Percentiles rank a stretch among this genome's conserved stretches.
Conservation (phyloP, 208 protist species). For the Crithidia brevicula region DNA sequence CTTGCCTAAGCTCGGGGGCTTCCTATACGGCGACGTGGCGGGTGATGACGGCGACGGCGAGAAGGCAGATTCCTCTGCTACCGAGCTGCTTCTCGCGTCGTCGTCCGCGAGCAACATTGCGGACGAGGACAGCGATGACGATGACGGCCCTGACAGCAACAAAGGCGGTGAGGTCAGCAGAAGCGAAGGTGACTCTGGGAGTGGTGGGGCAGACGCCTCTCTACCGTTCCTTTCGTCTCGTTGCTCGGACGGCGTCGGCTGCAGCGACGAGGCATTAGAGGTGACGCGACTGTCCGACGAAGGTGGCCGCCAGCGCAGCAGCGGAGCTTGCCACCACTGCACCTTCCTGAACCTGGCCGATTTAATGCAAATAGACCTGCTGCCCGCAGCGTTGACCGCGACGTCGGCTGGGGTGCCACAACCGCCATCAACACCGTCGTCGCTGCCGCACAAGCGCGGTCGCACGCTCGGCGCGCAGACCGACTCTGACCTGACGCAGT, state of each 20-base stretch:
- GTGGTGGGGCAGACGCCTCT: no score
- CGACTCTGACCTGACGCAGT: conserved; percentile 56
- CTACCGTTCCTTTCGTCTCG: no score
- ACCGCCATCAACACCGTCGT: neutral
- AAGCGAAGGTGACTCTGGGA: no score
- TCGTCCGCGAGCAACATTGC: neutral
- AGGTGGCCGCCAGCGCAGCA: conserved; percentile 31
- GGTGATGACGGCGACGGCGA: neutral
- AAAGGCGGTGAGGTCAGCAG: neutral
- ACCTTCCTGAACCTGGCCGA: conserved; percentile 37
- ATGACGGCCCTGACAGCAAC: neutral
- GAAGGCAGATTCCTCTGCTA: neutral
- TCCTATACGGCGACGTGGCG: conserved; percentile 39
- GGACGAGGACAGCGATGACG: neutral
- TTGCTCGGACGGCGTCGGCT: no score
- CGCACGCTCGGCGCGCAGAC: conserved; percentile 60
- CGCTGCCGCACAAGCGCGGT: neutral
- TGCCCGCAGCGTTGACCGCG: neutral
- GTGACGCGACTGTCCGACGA: conserved; percentile 46
- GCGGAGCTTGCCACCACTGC: conserved; percentile 32
- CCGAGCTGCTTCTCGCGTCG: neutral
- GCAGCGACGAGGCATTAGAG: conserved; percentile 21
- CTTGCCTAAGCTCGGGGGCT: conserved; percentile 42
- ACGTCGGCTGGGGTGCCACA: no score
- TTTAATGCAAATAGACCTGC: conserved; percentile 13